Evolutionary conservation across 805 yeast genomes (phyloP).

Genomic region (Millerago galiae): DNA sequence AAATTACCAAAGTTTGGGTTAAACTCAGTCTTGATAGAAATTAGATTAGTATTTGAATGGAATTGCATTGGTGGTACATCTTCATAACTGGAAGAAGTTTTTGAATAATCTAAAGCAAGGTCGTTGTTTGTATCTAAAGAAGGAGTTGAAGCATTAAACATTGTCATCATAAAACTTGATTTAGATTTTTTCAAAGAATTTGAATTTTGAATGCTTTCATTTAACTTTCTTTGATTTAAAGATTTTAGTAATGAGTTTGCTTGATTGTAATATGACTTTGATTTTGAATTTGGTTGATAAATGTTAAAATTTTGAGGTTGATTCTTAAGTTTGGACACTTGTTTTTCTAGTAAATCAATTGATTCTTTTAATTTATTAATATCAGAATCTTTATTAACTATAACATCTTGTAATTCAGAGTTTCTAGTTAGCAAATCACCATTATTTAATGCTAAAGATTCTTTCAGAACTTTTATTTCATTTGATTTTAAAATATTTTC

Average conservation of each 20-base stretch:
- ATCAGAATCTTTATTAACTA: constrained; percentile 60
- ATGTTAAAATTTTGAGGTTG: not conserved
- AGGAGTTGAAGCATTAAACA: not conserved
- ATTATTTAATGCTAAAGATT: constrained; percentile 4
- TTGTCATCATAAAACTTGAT: constrained; percentile 5
- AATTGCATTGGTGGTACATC: not conserved
- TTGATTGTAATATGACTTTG: constrained; percentile 1
- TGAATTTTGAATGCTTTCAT: not conserved
- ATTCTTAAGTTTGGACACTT: not conserved
- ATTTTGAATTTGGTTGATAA: not conserved
- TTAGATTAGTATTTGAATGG: not conserved
- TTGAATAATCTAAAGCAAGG: too few relatives aligned
- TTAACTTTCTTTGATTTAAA: constrained; percentile 3
- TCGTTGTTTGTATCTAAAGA: too few relatives aligned
- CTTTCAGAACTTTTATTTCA: constrained; percentile 13
- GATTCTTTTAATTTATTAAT: constrained; percentile 50
- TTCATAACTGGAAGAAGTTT: constrained; percentile 1
- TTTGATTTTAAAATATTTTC: constrained; percentile 34
- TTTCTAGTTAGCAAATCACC: constrained; percentile 37
- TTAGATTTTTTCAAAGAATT: constrained; percentile 2
- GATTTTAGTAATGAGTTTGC: constrained; percentile 3
- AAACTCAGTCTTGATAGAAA: not conserved
- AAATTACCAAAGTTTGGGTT: not conserved
- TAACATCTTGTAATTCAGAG: constrained; percentile 42
- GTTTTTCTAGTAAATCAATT: constrained; percentile 49